Percentiles rank a stretch among this genome's conserved stretches.
Evolutionary conservation across 192 early-diverging fungal genomes (phyloP).

Genomic region (Coemansia brasiliensis): DNA sequence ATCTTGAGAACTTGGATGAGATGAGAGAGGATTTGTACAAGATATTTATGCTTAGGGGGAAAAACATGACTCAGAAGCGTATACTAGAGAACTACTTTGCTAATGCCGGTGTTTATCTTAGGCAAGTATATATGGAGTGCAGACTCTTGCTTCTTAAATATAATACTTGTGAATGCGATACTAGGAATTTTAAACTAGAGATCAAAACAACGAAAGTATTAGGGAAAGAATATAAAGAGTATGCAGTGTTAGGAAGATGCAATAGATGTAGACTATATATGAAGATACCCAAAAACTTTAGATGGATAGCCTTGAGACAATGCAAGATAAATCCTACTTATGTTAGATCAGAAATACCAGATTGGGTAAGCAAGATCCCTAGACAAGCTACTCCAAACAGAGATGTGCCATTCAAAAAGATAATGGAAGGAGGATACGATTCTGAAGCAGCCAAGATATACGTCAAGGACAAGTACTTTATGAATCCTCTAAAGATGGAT

Average conservation of each 20-base stretch:
- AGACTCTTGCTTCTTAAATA: neutral
- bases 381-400: conserved; percentile 5
- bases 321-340: neutral
- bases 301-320: neutral
- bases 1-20: conserved; percentile 10
- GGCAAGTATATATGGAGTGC: conserved; percentile 15
- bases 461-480: conserved; percentile 13
- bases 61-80: conserved; percentile 13
- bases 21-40: conserved; percentile 17
- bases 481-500: conserved; percentile 16
- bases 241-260: neutral
- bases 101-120: conserved; percentile 11
- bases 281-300: conserved; percentile 4
- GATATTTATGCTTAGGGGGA: conserved; percentile 2
- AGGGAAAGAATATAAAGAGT: neutral
- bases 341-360: neutral
- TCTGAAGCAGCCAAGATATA: conserved; percentile 14
- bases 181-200: too few relatives aligned
- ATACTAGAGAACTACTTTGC: neutral
- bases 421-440: conserved; percentile 6
- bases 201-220: neutral
- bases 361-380: neutral
- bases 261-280: neutral
- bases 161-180: neutral
- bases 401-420: conserved; percentile 2